phyloP scores from a whole-genome alignment of 2,329 filamentous ascomycete species.

The Monosporascus sp. region DNA sequence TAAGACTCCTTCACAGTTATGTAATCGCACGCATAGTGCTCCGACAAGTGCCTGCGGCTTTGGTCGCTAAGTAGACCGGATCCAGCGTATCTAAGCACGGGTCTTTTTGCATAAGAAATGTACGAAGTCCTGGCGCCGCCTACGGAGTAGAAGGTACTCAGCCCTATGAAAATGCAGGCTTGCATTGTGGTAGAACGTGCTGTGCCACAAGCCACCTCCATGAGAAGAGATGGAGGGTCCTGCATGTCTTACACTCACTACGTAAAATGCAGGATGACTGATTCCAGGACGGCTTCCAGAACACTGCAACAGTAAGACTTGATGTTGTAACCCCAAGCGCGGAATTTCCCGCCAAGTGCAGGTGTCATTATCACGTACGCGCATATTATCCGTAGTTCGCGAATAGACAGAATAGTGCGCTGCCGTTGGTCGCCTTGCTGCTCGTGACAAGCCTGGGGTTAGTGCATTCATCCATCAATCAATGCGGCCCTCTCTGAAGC shows the following conservation, averaged over 20 bases:
- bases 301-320: background rate
- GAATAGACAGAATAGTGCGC: background rate
- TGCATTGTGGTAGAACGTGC: conserved; percentile 3
- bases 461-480: no score
- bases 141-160: conserved; percentile 5
- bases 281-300: background rate
- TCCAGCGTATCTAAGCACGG: background rate
- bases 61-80: no score
- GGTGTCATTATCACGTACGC: background rate
- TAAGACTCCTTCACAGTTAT: no score
- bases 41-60: no score
- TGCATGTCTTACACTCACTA: conserved; percentile 11
- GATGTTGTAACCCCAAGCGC: background rate
- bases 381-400: background rate
- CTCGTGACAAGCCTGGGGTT: no score
- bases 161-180: conserved; percentile 14
- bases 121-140: background rate
- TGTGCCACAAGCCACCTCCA: conserved; percentile 17
- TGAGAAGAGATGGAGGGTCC: conserved; percentile 7
- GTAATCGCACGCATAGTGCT: no score
- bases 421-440: no score
- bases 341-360: background rate
- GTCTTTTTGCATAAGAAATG: background rate
- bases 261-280: conserved; percentile 1
- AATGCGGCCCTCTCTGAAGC: no score